A percentile compares a stretch with the other conserved stretches of the same genome.
Conservation (phyloP, 148 eudicot genomes). For the Gaultheria prostrata region DNA sequence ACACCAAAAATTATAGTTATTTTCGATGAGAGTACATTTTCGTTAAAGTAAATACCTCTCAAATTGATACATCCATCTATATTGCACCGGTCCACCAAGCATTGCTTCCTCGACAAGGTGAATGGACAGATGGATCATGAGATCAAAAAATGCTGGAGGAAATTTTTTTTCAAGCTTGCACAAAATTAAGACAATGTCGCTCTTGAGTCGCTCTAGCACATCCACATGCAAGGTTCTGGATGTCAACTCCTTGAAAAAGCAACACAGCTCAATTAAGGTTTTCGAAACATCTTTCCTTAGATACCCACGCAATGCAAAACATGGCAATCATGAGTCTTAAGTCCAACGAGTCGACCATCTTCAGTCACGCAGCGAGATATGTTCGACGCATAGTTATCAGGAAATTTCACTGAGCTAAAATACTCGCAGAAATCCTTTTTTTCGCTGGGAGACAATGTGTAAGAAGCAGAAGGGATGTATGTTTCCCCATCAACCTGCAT, state of each 20-base stretch:
- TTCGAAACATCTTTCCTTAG: constrained; percentile 17
- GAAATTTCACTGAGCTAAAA: constrained; percentile 17
- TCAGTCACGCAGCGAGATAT: constrained; percentile 18
- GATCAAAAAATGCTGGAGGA: neutral
- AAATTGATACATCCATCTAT: constrained; percentile 27
- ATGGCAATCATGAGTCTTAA: constrained; percentile 16
- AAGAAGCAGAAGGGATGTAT: constrained; percentile 16
- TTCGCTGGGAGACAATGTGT: neutral
- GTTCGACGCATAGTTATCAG: constrained; percentile 25
- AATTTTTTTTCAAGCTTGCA: neutral
- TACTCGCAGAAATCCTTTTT: constrained; percentile 13
- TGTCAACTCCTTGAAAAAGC: constrained; percentile 27
- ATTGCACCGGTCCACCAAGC: neutral
- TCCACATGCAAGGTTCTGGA: constrained; percentile 3
- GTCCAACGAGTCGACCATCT: neutral
- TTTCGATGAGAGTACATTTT: neutral
- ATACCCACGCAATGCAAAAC: constrained; percentile 20
- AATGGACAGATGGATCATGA: neutral
- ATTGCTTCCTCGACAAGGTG: neutral
- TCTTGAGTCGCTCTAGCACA: constrained; percentile 12
- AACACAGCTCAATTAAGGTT: constrained; percentile 20
- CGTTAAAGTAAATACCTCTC: constrained; percentile 20
- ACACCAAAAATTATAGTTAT: neutral
- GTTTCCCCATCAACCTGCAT: neutral
- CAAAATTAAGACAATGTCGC: constrained; percentile 1